These are phyloP conservation scores for Fusarium coicis DNA, from an alignment of 2,329 filamentous ascomycete genomes.

Conservation along the genomic window DNA sequence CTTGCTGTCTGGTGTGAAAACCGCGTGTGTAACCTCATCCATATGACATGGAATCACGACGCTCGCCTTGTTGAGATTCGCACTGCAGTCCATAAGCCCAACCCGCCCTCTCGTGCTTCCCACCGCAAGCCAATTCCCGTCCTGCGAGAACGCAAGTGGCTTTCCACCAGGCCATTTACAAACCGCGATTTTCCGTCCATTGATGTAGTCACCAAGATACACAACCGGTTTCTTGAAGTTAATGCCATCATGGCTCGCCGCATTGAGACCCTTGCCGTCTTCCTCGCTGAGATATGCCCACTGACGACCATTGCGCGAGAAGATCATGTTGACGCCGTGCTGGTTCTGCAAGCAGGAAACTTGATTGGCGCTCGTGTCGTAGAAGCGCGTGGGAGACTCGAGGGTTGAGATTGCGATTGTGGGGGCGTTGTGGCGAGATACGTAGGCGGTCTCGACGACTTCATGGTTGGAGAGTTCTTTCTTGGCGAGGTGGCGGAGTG, in stretches of 20 bases:
- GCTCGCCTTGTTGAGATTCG: slow-evolving; percentile 23
- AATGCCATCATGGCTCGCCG: slow-evolving; percentile 34
- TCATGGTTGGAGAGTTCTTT: slow-evolving; percentile 42
- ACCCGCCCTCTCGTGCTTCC: slow-evolving; percentile 38
- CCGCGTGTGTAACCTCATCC: slow-evolving; percentile 42
- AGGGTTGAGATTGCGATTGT: slow-evolving; percentile 41
- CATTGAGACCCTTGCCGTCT: slow-evolving; percentile 36
- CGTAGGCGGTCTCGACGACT: slow-evolving; percentile 36
- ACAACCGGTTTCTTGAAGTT: slow-evolving; percentile 40
- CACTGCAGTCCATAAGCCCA: slow-evolving; percentile 35
- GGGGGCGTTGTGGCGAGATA: slow-evolving; percentile 29
- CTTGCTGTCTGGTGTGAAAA: slow-evolving; percentile 42
- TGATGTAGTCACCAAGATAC: slow-evolving; percentile 40
- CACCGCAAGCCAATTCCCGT: slow-evolving; percentile 41
- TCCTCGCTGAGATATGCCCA: slow-evolving; percentile 45
- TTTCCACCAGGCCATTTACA: slow-evolving; percentile 38
- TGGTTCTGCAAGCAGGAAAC: slow-evolving; percentile 35
- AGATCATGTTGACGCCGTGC: slow-evolving; percentile 41
- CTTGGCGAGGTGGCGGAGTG: slow-evolving; percentile 42
- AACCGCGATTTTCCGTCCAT: slow-evolving; percentile 29
- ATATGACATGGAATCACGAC: slow-evolving; percentile 37
- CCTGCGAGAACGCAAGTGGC: slow-evolving; percentile 41
- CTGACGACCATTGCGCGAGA: slow-evolving; percentile 30
- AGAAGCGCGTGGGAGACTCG: slow-evolving; percentile 42
- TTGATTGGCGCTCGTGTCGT: slow-evolving; percentile 36